These are phyloP conservation scores for Juncus inflexus DNA, from an alignment of 176 grass and related monocot species.

Conservation along the genomic window DNA sequence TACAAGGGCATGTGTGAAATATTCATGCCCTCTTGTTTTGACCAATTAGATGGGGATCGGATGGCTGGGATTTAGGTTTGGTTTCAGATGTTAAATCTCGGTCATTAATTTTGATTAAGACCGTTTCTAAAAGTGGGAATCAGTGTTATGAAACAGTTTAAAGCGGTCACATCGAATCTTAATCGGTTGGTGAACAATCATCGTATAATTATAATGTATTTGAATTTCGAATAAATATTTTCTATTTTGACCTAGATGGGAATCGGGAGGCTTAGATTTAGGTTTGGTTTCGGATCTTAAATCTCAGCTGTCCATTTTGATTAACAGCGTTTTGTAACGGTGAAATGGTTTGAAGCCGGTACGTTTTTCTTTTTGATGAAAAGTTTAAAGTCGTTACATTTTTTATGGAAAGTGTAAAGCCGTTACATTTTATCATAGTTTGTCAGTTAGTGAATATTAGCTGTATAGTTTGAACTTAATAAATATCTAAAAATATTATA, in stretches of 20 bases:
- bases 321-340: neutral
- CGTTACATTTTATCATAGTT: neutral
- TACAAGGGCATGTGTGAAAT: too few species aligned
- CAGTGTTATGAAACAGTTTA: too few species aligned
- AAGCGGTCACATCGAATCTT: neutral
- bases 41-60: neutral
- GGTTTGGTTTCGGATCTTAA: conserved; percentile 17
- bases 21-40: neutral
- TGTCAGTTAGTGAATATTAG: neutral
- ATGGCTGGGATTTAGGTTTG: conserved; percentile 13
- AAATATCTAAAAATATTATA: neutral
- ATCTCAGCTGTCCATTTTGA: conserved; percentile 16
- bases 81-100: conserved; percentile 24
- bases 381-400: neutral
- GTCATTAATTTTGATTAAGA: conserved; percentile 3
- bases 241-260: conserved; percentile 6
- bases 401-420: neutral
- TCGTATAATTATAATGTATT: too few species aligned
- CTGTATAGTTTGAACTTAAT: neutral
- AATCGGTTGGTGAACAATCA: too few species aligned
- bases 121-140: neutral
- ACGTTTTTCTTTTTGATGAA: neutral
- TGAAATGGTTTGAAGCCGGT: neutral
- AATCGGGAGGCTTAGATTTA: conserved; percentile 3
- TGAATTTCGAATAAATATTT: neutral